Evolutionary conservation across 116 monocot species (phyloP), one percentile per base, ranked within the genome.

Genomic region (Cymodocea nodosa): DNA sequence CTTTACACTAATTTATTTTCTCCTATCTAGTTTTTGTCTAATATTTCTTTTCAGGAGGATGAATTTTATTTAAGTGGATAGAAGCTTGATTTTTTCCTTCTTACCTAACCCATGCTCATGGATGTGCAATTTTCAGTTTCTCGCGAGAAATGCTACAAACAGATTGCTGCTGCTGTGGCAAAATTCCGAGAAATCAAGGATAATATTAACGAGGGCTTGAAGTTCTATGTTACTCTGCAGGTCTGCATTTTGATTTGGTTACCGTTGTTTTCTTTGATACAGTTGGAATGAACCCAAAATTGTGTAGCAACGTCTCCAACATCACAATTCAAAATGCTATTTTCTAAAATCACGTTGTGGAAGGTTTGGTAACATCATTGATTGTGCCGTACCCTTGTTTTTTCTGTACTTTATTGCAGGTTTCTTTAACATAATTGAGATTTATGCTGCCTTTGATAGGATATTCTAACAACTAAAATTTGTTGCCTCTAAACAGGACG

Each of bases 161-260:
- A 93, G 69, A 85, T 93, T 30, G 59, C 88, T 62, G 88, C 81
- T 59, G 93, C 85, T 6, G 40, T 88, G 52, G 79, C 83, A 59
- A 93, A 93, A 71, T 87, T 83, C 68, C 79, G 72, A 18, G 93
- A 93, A 76, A 83, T 90, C 66, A 86, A 86, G 70, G 76, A 79
- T 35, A 83, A 90, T 67, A 75, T 75, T 52, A 90, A 81, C 23
- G 89, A 89, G 66, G 89, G 89, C 8, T 60, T 84, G 51, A 84
- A 89, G 23, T 89, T 89, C 59, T 89, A 89, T 58, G 79, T 89
- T 35, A 82, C 89, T 11, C 79, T 89, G 53, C 87, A 87, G 87
- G 87, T 87, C 17, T 61, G 76, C 35, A 51, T 37, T 39, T 67
- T 52, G 51, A 35, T 53, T 67, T 19, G 8, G 16, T 62, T n/a